Conservation (phyloP, 306 rosid species). For the Luffa acutangula region DNA sequence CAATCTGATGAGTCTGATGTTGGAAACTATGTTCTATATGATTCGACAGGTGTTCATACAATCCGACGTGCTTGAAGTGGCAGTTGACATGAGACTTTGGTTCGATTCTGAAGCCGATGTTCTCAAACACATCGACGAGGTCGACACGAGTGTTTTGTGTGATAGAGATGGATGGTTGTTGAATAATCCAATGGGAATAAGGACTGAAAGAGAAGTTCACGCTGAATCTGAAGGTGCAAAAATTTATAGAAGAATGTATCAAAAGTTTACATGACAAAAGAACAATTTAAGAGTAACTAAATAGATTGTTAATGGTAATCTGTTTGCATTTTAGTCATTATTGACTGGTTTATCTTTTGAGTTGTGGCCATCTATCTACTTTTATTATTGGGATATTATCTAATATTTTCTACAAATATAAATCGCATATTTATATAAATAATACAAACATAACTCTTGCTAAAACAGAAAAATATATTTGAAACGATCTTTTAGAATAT, state of each 20-base stretch:
- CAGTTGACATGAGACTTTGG: constrained; percentile 61
- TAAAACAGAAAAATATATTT: too few relatives aligned
- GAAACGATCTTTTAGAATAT: too few relatives aligned
- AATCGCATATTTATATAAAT: background rate
- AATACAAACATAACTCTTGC: too few relatives aligned
- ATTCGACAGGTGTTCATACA: constrained; percentile 56
- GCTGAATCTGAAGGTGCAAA: constrained; percentile 71
- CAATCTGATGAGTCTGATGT: background rate
- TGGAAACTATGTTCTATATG: background rate
- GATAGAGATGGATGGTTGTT: constrained; percentile 75
- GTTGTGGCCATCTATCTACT: background rate
- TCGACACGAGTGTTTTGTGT: constrained; percentile 30
- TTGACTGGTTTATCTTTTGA: background rate
- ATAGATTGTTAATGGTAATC: background rate
- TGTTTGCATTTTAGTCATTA: background rate
- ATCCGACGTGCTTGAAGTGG: constrained; percentile 65
- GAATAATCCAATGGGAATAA: constrained; percentile 67
- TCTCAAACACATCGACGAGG: constrained; percentile 32
- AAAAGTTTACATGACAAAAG: constrained; percentile 22
- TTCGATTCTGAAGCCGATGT: constrained; percentile 42
- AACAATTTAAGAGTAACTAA: background rate
- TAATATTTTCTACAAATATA: background rate
- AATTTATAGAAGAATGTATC: constrained; percentile 69
- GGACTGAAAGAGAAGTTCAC: constrained; percentile 91
- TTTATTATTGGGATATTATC: background rate